Conservation (phyloP, 192 early-diverging fungal species). For the Rhizoclosmatium globosum region DNA sequence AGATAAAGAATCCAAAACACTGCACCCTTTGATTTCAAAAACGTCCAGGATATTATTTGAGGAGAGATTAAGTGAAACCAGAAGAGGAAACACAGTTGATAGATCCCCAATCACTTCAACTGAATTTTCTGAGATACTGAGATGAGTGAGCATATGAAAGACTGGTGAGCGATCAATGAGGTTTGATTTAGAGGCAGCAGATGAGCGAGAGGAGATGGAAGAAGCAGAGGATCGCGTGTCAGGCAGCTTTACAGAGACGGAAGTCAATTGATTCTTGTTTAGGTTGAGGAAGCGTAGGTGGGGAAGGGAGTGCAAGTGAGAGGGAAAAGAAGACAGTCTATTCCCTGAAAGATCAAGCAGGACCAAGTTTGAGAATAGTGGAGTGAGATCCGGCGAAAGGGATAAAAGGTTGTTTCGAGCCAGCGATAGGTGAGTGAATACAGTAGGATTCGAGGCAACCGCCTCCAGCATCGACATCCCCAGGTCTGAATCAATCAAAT, state of each 20-base stretch:
- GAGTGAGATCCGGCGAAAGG: background rate
- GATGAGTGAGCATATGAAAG: conserved; percentile 4
- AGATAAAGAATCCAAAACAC: conserved; percentile 35
- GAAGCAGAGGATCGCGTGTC: background rate
- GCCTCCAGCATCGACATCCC: too few species aligned
- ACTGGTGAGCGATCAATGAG: background rate
- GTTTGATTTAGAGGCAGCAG: too few species aligned
- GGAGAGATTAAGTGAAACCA: conserved; percentile 42
- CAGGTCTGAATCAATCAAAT: too few species aligned
- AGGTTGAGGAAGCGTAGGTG: background rate
- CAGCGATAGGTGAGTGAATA: background rate
- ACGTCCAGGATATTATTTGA: conserved; percentile 57
- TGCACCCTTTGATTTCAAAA: conserved; percentile 47
- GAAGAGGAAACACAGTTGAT: conserved; percentile 38
- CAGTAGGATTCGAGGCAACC: background rate
- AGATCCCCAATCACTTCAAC: conserved; percentile 44
- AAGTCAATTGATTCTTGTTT: background rate
- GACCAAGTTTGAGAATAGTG: background rate
- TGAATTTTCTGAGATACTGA: conserved; percentile 37
- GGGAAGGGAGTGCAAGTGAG: background rate
- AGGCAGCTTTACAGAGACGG: background rate
- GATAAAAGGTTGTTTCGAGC: background rate
- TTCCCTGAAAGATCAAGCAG: conserved; percentile 2
- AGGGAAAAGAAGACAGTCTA: background rate
- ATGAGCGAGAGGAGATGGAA: background rate